Percentiles rank a stretch among this genome's conserved stretches.
These are phyloP conservation scores for Esteya vermicola DNA, from an alignment of 2,329 filamentous ascomycete genomes.

Conservation along the genomic window DNA sequence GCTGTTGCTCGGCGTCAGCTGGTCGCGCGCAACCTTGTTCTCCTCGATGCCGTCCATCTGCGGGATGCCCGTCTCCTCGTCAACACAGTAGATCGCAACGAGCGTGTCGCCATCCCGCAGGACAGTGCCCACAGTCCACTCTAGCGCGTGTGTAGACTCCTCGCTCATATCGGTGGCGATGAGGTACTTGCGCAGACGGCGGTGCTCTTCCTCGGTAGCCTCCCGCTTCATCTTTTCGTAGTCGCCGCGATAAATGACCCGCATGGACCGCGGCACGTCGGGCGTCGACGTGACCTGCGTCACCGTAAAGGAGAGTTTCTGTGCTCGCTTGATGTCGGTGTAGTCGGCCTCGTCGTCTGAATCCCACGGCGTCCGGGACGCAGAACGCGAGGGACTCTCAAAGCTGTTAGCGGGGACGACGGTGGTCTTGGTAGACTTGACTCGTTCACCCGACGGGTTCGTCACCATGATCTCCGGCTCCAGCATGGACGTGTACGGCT, in stretches of 20 bases:
- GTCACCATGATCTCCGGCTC: slow-evolving; percentile 54
- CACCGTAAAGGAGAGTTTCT: slow-evolving; percentile 68
- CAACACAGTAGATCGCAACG: slow-evolving; percentile 83
- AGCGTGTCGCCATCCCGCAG: slow-evolving; percentile 88
- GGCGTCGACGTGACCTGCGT: slow-evolving; percentile 66
- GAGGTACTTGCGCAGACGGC: slow-evolving; percentile 74
- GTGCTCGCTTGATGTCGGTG: slow-evolving; percentile 73
- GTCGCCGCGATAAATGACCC: slow-evolving; percentile 82
- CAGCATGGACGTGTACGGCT: slow-evolving; percentile 50
- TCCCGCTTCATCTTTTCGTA: slow-evolving; percentile 63
- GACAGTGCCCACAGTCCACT: slow-evolving; percentile 95
- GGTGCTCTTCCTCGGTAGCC: slow-evolving; percentile 57
- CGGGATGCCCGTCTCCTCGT: slow-evolving; percentile 67
- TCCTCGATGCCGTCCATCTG: slow-evolving; percentile 40
- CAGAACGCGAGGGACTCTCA: slow-evolving; percentile 49
- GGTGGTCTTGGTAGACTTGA: slow-evolving; percentile 36
- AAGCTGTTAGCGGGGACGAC: slow-evolving; percentile 79
- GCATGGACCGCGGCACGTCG: slow-evolving; percentile 66
- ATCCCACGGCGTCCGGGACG: slow-evolving; percentile 45
- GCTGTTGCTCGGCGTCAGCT: slow-evolving; percentile 51
- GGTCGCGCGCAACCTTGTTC: slow-evolving; percentile 56
- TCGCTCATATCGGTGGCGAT: slow-evolving; percentile 93
- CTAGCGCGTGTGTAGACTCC: slow-evolving; percentile 85
- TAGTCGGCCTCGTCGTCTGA: slow-evolving; percentile 80
- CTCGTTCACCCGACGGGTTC: slow-evolving; percentile 45